Evolutionary conservation across 805 yeast species (phyloP).

Genomic region (Myxozyma lipomycoides): DNA sequence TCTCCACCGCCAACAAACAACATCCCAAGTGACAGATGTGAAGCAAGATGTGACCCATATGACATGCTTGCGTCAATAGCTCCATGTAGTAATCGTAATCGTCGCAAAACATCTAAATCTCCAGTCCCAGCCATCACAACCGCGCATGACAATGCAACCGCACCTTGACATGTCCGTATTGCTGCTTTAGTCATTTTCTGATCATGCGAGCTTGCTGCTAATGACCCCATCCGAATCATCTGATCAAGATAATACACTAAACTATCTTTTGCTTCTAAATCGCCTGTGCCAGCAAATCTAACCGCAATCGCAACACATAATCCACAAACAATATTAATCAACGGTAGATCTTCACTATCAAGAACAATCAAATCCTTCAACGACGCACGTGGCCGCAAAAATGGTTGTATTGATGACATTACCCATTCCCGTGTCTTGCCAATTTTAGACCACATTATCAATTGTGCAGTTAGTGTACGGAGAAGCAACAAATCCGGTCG

Average conservation of each 20-base stretch:
- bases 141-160: conserved; percentile 61
- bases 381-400: conserved; percentile 34
- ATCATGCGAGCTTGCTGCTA: conserved; percentile 51
- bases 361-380: conserved; percentile 31
- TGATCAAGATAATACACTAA: conserved; percentile 54
- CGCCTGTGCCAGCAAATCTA: conserved; percentile 67
- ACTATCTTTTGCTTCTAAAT: conserved; percentile 51
- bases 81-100: conserved; percentile 68
- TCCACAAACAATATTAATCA: conserved; percentile 69
- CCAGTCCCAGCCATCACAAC: conserved; percentile 89
- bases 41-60: conserved; percentile 72
- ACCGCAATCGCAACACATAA: conserved; percentile 69
- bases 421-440: conserved; percentile 53
- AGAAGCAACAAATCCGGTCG: conserved; percentile 75
- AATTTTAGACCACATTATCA: conserved; percentile 72
- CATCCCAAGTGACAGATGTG: conserved; percentile 80
- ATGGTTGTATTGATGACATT: conserved; percentile 50
- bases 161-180: conserved; percentile 53
- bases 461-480: conserved; percentile 56
- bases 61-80: conserved; percentile 38
- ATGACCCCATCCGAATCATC: conserved; percentile 44
- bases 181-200: conserved; percentile 53
- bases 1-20: conserved; percentile 91
- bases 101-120: conserved; percentile 69
- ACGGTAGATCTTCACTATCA: conserved; percentile 59